Evolutionary conservation across 305 asterid genomes (phyloP), one percentile per base, ranked within the genome.

Genomic region (Plantago lanceolata): DNA sequence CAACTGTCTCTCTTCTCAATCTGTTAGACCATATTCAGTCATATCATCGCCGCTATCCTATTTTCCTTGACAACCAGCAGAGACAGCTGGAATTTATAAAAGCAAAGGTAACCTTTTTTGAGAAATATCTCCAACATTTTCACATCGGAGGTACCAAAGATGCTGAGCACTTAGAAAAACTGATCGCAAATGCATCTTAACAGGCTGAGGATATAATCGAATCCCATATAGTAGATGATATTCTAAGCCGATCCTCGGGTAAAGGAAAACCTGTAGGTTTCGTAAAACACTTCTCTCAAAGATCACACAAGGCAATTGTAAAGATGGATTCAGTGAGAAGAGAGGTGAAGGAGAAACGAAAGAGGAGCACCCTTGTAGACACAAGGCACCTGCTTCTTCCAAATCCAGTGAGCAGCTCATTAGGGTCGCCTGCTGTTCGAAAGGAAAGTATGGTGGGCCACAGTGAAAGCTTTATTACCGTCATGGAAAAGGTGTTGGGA

Each of bases 1-100:
- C 78, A 47, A 68, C 73, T 0, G 66, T 70, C 65, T 77, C 78
- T 43, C 59, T 77, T 1, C 15, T 48, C 61, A 58, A 48, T 2
- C 26, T 31, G 24, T 47, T 73, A 3, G 59, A 68, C 5, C 58
- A 76, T 35, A 31, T 76, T 35, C 29, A 24, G 4, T 53, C 28
- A 3, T 24, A 53, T 21, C 35, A 53, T 13, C 35, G 16, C 9
- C 35, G 58, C 16, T 26, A 21, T 13, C 19, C 58, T 3, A 53
- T 3, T 21, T 53, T 53, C 58, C 58, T 53, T 24, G 37, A 0
- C 3, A 33, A 13, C 4, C 58, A 53, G 19, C 58, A 53, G 18
- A 13, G 11, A 24, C 58, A 4, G 37, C 37, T 53, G 21, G 8
- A 16, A 21, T 24, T 5, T 53, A 35, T 53, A 16, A 17, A 3